Evolutionary conservation across 2,329 filamentous ascomycete genomes (phyloP).

Genomic region (Leptodontidium sp.): DNA sequence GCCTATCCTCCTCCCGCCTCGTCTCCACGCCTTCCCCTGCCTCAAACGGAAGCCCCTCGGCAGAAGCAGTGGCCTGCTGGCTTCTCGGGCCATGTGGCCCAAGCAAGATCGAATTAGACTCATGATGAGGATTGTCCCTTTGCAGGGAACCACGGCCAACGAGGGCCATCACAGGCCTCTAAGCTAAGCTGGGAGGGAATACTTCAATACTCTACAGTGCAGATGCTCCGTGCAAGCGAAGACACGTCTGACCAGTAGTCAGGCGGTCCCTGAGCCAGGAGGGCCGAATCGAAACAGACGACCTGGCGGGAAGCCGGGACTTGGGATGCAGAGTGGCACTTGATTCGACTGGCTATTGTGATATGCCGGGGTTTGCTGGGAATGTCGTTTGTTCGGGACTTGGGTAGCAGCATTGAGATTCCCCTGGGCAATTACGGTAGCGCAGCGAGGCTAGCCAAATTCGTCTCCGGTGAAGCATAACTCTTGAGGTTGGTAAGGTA

Average conservation of each 20-base stretch:
- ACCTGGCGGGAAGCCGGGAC: conserved; percentile 23
- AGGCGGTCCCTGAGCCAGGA: conserved; percentile 30
- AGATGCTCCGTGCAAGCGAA: conserved; percentile 25
- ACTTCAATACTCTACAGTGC: conserved; percentile 17
- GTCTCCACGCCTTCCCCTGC: conserved; percentile 20
- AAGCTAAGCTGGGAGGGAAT: conserved; percentile 31
- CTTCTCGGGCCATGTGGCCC: conserved; percentile 34
- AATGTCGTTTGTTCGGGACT: conserved; percentile 26
- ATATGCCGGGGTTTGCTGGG: conserved; percentile 17
- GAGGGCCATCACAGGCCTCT: conserved; percentile 32
- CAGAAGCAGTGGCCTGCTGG: conserved; percentile 32
- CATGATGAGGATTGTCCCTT: conserved; percentile 35
- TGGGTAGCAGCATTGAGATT: conserved; percentile 30
- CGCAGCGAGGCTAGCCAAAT: no score
- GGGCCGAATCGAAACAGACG: conserved; percentile 38
- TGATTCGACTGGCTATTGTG: conserved; percentile 19
- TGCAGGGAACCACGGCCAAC: conserved; percentile 32
- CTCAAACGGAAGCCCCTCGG: conserved; percentile 27
- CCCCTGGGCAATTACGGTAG: conserved; percentile 24
- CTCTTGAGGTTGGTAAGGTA: no score
- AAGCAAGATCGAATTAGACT: conserved; percentile 34
- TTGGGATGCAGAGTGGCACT: conserved; percentile 14
- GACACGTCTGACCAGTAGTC: conserved; percentile 37
- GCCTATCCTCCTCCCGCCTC: conserved; percentile 17
- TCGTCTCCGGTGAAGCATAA: no score